Conservation (phyloP, 2,329 filamentous ascomycete genomes). For the Colletotrichum scovillei region DNA sequence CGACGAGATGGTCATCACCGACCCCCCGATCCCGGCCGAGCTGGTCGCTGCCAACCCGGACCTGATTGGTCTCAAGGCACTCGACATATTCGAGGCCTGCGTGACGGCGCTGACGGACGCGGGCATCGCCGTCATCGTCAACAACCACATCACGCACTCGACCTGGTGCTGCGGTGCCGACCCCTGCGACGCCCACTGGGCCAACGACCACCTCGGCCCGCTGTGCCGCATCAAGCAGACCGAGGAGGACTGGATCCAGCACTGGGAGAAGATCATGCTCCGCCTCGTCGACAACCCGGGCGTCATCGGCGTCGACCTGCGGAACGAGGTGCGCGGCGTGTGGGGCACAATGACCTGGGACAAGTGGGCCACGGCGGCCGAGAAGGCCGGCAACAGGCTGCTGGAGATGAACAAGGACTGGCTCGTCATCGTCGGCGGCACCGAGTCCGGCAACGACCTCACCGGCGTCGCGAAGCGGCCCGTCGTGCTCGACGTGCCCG, state of each 20-base stretch:
- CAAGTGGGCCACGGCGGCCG: conserved; percentile 72
- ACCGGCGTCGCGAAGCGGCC: conserved; percentile 66
- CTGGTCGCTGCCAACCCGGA: conserved; percentile 70
- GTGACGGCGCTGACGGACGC: conserved; percentile 69
- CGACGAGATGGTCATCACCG: conserved; percentile 73
- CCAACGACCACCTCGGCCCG: conserved; percentile 71
- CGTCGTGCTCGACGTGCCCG: conserved; percentile 64
- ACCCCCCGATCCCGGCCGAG: conserved; percentile 64
- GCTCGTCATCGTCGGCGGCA: conserved; percentile 76
- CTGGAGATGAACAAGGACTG: conserved; percentile 70
- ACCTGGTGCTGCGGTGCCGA: conserved; percentile 77
- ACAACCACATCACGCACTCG: conserved; percentile 77
- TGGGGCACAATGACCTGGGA: conserved; percentile 78
- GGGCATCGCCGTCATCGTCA: conserved; percentile 73
- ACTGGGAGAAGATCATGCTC: conserved; percentile 74
- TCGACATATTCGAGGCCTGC: conserved; percentile 71
- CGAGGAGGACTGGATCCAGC: conserved; percentile 73
- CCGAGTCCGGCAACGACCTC: conserved; percentile 75
- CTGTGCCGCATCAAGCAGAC: conserved; percentile 72
- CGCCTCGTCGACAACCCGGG: conserved; percentile 68
- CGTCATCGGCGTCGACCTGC: conserved; percentile 74
- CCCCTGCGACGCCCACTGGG: conserved; percentile 75
- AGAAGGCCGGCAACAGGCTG: conserved; percentile 70
- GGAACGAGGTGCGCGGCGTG: conserved; percentile 76
- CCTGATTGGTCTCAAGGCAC: conserved; percentile 64